Evolutionary conservation across 2,329 filamentous ascomycete genomes (phyloP), one percentile per base, ranked within the genome.

Genomic region (Teratosphaeria destructans): DNA sequence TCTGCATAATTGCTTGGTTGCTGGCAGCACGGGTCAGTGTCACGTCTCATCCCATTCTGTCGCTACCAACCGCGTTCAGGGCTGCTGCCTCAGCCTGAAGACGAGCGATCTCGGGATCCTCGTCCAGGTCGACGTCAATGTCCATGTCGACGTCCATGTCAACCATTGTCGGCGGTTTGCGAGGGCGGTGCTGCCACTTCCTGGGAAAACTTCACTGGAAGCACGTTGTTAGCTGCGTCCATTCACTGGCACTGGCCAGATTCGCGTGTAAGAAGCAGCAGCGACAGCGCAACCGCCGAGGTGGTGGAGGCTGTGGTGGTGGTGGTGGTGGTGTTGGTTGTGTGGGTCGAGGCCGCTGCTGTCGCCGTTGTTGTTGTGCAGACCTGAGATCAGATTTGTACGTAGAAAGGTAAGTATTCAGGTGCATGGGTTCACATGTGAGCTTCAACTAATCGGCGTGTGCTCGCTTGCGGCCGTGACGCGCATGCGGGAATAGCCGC

Each of bases 121-220:
- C 70, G 26, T 65, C 65, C 32, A 32, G 35, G 16, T 59, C 60
- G 59, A 66, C 64, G 57, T 71, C 69, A 55, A 72, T 65, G 60
- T 73, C 70, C 64, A 72, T 67, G 54, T 71, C 69, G 35, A 68
- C 63, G 55, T 72, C 70, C 61, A 68, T 66, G 54, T 35, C 10
- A 6, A n/a, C 43, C 43, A 49, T 43, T 52, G 27, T 34, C 27
- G 56, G 16, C 39, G 19, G 27, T 32, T 23, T 49, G 52, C 52
- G 26, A n/a, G 7, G 39, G 14, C 16, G 27, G 56, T 53, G 23
- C 19, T 49, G n/a, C 26, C 47, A 23, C 12, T 27, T n/a, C 26
- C 35, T 27, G 16, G 32, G 16, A 37, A 23, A 26, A 39, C 10
- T 26, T 12, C 26, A 39, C 26, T 29, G 56, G 56, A n/a, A 49